Percentiles rank a stretch among this genome's conserved stretches.
phyloP scores from a whole-genome alignment of 805 yeast species.

The Pichia exigua region DNA sequence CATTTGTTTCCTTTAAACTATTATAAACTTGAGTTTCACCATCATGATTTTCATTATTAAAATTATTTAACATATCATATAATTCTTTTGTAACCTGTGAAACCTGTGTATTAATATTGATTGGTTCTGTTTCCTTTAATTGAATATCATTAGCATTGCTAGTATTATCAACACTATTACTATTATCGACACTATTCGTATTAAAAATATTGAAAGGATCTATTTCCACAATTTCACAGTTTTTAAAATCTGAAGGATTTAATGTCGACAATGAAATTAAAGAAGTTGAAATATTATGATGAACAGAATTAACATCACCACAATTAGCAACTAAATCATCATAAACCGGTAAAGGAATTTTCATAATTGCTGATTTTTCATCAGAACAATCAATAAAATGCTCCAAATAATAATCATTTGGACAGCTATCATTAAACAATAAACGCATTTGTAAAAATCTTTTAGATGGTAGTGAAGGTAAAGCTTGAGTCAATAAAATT shows the following conservation, averaged over 20 bases:
- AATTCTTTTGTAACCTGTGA: slow-evolving; percentile 23
- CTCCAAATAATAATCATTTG: slow-evolving; percentile 41
- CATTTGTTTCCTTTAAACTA: background rate
- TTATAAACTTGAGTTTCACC: slow-evolving; percentile 10
- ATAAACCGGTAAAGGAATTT: slow-evolving; percentile 24
- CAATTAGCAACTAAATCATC: slow-evolving; percentile 17
- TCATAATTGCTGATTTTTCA: slow-evolving; percentile 33
- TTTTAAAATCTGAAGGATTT: slow-evolving; percentile 30
- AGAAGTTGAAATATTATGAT: slow-evolving; percentile 16
- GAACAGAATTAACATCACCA: slow-evolving; percentile 19
- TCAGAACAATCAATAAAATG: slow-evolving; percentile 29
- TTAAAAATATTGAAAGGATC: slow-evolving; percentile 15
- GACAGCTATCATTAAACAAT: slow-evolving; percentile 40
- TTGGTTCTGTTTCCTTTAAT: background rate
- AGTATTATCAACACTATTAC: too few relatives aligned
- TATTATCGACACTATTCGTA: background rate
- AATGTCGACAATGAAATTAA: slow-evolving; percentile 21
- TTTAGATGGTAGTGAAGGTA: slow-evolving; percentile 43
- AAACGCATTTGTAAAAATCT: slow-evolving; percentile 42
- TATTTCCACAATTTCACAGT: slow-evolving; percentile 17
- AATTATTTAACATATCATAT: slow-evolving; percentile 7
- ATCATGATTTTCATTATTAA: background rate
- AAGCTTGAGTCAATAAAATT: slow-evolving; percentile 44
- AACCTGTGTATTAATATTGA: slow-evolving; percentile 2
- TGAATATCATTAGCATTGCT: background rate